Conservation (phyloP, 2,329 filamentous ascomycete genomes). For the Ophiosphaerella herpotricha region DNA sequence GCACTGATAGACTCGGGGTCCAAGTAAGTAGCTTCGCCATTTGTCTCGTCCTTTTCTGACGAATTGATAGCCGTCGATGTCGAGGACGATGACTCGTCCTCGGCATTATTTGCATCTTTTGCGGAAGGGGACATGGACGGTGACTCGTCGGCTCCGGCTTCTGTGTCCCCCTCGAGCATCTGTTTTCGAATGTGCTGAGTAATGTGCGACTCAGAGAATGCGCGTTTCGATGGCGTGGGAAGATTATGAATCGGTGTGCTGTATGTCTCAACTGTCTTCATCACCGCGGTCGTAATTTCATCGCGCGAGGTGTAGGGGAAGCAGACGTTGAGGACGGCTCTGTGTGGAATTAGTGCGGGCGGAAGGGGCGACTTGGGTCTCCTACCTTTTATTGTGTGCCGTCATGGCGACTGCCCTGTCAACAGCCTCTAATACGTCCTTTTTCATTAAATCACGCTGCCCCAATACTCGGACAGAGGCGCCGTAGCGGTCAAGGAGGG, state of each 20-base stretch:
- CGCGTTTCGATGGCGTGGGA: conserved; percentile 60
- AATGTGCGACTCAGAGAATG: conserved; percentile 88
- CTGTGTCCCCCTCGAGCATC: conserved; percentile 48
- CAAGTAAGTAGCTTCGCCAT: conserved; percentile 43
- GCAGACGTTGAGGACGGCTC: conserved; percentile 84
- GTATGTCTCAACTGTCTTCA: conserved; percentile 85
- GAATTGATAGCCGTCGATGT: conserved; percentile 46
- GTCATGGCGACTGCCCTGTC: conserved; percentile 87
- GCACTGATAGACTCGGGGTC: conserved; percentile 88
- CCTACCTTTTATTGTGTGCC: conserved; percentile 78
- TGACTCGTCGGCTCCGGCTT: conserved; percentile 35
- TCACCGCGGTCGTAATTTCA: conserved; percentile 90
- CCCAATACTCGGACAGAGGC: conserved; percentile 85
- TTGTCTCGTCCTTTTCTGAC: conserved; percentile 37
- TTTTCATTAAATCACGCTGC: conserved; percentile 79
- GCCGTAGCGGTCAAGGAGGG: conserved; percentile 89
- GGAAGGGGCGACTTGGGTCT: neutral
- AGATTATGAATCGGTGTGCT: conserved; percentile 67
- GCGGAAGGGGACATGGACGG: conserved; percentile 43
- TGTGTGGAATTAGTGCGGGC: conserved; percentile 26
- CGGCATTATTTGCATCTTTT: conserved; percentile 35
- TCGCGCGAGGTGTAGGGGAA: conserved; percentile 97
- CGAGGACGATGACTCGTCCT: conserved; percentile 38
- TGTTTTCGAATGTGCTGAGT: conserved; percentile 74
- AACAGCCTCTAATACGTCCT: conserved; percentile 86